Percentiles rank a stretch among this genome's conserved stretches.
Evolutionary conservation across 176 grass and related monocot genomes (phyloP).

Genomic region (Paspalum vaginatum): DNA sequence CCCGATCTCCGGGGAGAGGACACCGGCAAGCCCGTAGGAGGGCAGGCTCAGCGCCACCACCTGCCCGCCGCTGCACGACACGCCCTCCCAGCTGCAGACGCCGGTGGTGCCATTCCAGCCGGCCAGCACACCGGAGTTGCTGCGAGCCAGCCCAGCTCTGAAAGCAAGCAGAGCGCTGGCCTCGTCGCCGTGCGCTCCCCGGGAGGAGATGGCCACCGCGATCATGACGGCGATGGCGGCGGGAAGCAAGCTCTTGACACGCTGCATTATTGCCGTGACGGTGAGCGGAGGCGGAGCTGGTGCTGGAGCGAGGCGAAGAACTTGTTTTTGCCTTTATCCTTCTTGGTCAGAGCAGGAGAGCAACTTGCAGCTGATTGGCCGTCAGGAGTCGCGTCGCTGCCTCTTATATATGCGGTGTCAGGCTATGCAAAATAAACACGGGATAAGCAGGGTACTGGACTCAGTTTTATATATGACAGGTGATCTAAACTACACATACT

Average conservation of each 20-base stretch:
- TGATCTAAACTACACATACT: too few relatives aligned
- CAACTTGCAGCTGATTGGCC: background rate
- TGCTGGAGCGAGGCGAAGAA: background rate
- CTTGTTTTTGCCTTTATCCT: background rate
- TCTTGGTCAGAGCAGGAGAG: slow-evolving; percentile 6
- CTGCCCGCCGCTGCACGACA: background rate
- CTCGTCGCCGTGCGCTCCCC: background rate
- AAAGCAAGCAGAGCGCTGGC: background rate
- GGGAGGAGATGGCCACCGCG: background rate
- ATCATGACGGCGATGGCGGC: background rate
- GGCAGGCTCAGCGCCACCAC: slow-evolving; percentile 36
- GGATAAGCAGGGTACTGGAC: too few relatives aligned
- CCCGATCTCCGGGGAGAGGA: slow-evolving; percentile 25
- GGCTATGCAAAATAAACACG: too few relatives aligned
- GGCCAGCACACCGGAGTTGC: background rate
- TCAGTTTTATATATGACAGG: too few relatives aligned
- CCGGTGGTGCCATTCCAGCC: background rate
- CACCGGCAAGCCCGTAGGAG: background rate
- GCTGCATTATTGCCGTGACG: background rate
- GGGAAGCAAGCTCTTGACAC: background rate
- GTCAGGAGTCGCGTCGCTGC: too few relatives aligned
- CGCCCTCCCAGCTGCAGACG: slow-evolving; percentile 36
- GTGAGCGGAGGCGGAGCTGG: background rate
- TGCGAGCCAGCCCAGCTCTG: background rate
- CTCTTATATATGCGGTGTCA: too few relatives aligned